phyloP scores from a whole-genome alignment of 306 rosid genomes.

The Gillenia trifoliata region DNA sequence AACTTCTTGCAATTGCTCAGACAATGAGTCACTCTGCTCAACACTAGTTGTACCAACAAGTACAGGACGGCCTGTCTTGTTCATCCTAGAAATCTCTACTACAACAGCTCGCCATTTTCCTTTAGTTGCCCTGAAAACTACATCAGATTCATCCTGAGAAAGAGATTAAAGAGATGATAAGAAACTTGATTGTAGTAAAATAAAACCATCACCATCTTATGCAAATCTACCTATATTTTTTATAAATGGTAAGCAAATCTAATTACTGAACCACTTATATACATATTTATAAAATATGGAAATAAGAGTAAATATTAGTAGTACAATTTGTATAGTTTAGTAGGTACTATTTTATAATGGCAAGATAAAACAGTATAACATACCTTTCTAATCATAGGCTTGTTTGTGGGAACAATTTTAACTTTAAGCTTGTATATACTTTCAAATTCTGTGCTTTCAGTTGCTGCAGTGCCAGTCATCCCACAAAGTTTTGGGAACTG shows the following conservation, averaged over 20 bases:
- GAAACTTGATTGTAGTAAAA: slow-evolving; percentile 19
- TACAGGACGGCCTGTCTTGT: slow-evolving; percentile 91
- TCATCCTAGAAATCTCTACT: slow-evolving; percentile 94
- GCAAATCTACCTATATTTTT: not conserved
- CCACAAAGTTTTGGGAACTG: slow-evolving; percentile 99
- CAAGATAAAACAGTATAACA: slow-evolving; percentile 13
- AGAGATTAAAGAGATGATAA: slow-evolving; percentile 25
- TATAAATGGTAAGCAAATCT: not conserved
- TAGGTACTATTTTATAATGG: not conserved
- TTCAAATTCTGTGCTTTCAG: slow-evolving; percentile 95
- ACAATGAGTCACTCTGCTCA: slow-evolving; percentile 90
- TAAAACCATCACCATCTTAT: not conserved
- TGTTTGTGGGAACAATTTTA: slow-evolving; percentile 92
- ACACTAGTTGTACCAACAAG: slow-evolving; percentile 99
- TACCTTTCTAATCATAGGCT: slow-evolving; percentile 96
- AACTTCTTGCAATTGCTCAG: slow-evolving; percentile 78
- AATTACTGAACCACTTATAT: not conserved
- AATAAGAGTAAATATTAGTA: not conserved
- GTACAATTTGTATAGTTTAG: not conserved
- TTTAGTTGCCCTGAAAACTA: slow-evolving; percentile 81
- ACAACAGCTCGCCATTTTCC: slow-evolving; percentile 99
- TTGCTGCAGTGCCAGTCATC: slow-evolving; percentile 99
- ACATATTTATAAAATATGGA: not conserved
- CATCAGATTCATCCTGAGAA: slow-evolving; percentile 91
- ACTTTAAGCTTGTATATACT: slow-evolving; percentile 98